These are phyloP conservation scores for Diospyros kaki DNA, from an alignment of 148 eudicot genomes.

Conservation along the genomic window DNA sequence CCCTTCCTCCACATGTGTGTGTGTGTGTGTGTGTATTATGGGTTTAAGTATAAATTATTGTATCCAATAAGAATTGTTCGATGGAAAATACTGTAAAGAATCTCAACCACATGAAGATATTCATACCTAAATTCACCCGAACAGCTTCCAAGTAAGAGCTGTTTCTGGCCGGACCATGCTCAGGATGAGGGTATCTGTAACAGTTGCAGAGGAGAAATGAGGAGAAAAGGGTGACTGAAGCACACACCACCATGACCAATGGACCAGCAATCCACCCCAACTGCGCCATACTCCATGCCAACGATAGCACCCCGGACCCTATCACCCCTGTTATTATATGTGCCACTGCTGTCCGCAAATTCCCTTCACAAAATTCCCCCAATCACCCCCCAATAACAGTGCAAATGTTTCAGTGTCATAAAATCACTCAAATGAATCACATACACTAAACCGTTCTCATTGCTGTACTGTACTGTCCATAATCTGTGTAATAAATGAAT, in stretches of 20 bases:
- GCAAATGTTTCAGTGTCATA: too few relatives aligned
- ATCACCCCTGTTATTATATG: conserved; percentile 70
- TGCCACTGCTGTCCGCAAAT: conserved; percentile 55
- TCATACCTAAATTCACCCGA: conserved; percentile 38
- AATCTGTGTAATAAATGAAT: too few relatives aligned
- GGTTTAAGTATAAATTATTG: too few relatives aligned
- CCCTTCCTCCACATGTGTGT: too few relatives aligned
- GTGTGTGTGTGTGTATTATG: too few relatives aligned
- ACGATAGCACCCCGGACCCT: conserved; percentile 60
- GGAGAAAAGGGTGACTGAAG: conserved; percentile 47
- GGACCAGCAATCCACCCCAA: conserved; percentile 73
- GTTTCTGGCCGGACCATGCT: conserved; percentile 44
- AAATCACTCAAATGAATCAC: too few relatives aligned
- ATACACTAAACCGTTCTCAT: too few relatives aligned
- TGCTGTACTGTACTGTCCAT: too few relatives aligned
- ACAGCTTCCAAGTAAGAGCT: conserved; percentile 58
- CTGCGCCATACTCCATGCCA: conserved; percentile 68
- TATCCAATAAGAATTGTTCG: too few relatives aligned
- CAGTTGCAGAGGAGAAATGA: conserved; percentile 48
- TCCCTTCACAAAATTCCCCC: conserved; percentile 30
- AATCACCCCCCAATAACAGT: not conserved
- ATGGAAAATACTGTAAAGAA: too few relatives aligned
- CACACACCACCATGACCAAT: conserved; percentile 39
- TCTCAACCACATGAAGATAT: too few relatives aligned
- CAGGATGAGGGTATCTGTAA: conserved; percentile 56